Percentiles rank a stretch among this genome's conserved stretches.
Conservation (phyloP, 2,329 filamentous ascomycete genomes). For the Dothiorella sarmentorum region DNA sequence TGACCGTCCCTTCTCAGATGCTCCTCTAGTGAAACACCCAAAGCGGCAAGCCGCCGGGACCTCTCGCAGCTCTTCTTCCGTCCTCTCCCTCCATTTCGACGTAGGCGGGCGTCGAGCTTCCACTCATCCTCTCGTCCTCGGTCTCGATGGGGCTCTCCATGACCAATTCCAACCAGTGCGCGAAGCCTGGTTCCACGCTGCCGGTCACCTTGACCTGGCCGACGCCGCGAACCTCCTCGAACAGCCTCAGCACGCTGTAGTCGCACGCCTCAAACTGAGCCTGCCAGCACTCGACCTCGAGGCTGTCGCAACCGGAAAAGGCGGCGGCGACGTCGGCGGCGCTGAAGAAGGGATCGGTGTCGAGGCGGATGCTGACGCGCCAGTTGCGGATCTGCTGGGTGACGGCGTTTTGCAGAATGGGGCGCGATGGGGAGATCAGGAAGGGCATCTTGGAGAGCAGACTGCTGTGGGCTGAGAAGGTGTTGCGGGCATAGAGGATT, state of each 20-base stretch:
- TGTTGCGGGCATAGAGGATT: slow-evolving; percentile 49
- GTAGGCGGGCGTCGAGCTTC: slow-evolving; percentile 12
- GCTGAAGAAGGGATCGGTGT: slow-evolving; percentile 48
- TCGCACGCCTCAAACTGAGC: slow-evolving; percentile 38
- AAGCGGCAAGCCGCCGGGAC: background rate
- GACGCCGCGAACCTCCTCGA: slow-evolving; percentile 47
- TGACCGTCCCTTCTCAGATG: too few relatives aligned
- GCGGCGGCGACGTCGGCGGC: slow-evolving; percentile 37
- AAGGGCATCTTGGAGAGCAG: slow-evolving; percentile 46
- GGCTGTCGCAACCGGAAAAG: slow-evolving; percentile 45
- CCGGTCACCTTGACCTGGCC: slow-evolving; percentile 42
- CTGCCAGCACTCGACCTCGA: slow-evolving; percentile 52
- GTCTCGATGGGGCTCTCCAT: slow-evolving; percentile 40
- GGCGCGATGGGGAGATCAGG: slow-evolving; percentile 34
- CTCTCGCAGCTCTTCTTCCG: background rate
- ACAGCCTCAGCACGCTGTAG: slow-evolving; percentile 42
- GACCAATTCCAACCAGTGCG: slow-evolving; percentile 43
- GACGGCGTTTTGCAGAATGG: slow-evolving; percentile 34
- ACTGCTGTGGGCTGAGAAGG: slow-evolving; percentile 48
- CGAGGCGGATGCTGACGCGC: slow-evolving; percentile 47
- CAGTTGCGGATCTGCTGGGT: slow-evolving; percentile 41
- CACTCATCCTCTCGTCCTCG: slow-evolving; percentile 21
- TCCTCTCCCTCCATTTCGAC: slow-evolving; percentile 19
- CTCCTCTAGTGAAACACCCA: slow-evolving; percentile 10
- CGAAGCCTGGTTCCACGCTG: slow-evolving; percentile 41